Conservation (phyloP, 1,284 basidiomycete species). For the Irpex lacteus region DNA sequence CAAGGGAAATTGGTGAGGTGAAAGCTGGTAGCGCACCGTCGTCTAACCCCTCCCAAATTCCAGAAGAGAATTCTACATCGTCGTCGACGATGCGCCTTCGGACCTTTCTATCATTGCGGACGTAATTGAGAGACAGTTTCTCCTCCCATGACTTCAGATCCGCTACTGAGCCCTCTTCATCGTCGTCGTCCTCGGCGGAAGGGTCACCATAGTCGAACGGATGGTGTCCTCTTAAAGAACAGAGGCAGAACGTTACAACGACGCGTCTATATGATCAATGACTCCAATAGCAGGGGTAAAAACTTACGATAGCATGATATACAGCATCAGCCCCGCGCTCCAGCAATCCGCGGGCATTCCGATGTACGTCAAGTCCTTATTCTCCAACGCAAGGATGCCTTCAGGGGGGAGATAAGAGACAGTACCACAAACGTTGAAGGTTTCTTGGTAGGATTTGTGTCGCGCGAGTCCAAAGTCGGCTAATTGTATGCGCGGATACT, state of each 20-base stretch:
- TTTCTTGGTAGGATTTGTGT: conserved; percentile 74
- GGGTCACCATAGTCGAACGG: conserved; percentile 58
- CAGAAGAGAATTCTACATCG: conserved; percentile 49
- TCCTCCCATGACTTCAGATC: conserved; percentile 35
- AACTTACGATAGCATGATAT: conserved; percentile 77
- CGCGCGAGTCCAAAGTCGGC: conserved; percentile 86
- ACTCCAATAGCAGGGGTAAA: not conserved
- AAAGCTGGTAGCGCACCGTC: conserved; percentile 48
- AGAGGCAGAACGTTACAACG: too few relatives aligned
- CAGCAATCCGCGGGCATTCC: conserved; percentile 83
- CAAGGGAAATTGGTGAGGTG: not conserved
- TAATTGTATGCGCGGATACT: conserved; percentile 80
- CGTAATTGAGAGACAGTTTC: conserved; percentile 45
- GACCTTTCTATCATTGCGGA: conserved; percentile 52
- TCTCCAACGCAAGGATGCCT: conserved; percentile 71
- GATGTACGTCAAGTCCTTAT: conserved; percentile 68
- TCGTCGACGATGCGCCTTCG: conserved; percentile 69
- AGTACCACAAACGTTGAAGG: conserved; percentile 79
- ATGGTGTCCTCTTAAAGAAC: conserved; percentile 56
- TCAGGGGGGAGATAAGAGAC: conserved; percentile 85
- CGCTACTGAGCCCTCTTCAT: conserved; percentile 11
- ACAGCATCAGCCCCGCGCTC: conserved; percentile 78
- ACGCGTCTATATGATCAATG: conserved; percentile 9
- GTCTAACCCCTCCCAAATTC: conserved; percentile 51
- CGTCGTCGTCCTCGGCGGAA: conserved; percentile 23